These are phyloP conservation scores for Diaporthe citri DNA, from an alignment of 2,329 filamentous ascomycete species.

Conservation along the genomic window DNA sequence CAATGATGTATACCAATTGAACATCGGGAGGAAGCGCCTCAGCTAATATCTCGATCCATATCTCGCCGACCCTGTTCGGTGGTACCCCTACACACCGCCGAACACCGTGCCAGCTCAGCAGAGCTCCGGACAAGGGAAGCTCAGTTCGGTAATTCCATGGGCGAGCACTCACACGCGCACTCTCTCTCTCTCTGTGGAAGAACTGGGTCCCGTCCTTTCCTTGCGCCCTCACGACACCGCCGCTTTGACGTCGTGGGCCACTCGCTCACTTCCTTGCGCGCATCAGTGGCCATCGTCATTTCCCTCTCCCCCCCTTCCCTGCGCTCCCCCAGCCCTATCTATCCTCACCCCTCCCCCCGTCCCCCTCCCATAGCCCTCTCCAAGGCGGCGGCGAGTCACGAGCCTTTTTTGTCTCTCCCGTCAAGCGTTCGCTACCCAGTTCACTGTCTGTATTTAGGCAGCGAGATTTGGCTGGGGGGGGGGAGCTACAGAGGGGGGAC, in stretches of 20 bases:
- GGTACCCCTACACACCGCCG: slow-evolving; percentile 20
- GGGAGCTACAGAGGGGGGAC: neutral
- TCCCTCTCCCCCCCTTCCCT: neutral
- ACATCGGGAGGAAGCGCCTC: slow-evolving; percentile 11
- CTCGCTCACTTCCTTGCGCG: slow-evolving; percentile 23
- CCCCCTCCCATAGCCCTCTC: neutral
- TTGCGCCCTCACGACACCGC: slow-evolving; percentile 26
- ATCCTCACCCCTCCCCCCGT: slow-evolving; percentile 12
- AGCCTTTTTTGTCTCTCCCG: neutral
- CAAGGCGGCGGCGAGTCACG: slow-evolving; percentile 17
- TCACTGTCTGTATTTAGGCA: slow-evolving; percentile 6
- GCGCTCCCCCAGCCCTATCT: neutral
- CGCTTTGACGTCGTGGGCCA: slow-evolving; percentile 29
- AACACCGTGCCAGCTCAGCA: slow-evolving; percentile 28
- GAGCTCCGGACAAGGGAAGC: slow-evolving; percentile 7
- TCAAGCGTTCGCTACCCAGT: neutral
- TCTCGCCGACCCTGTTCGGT: neutral
- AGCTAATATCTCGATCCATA: slow-evolving; percentile 4
- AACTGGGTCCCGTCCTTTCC: slow-evolving; percentile 2
- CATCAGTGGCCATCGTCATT: slow-evolving; percentile 29
- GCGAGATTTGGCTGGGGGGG: slow-evolving; percentile 3
- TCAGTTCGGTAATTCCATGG: slow-evolving; percentile 3
- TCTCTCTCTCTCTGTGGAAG: neutral
- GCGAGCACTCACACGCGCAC: neutral
- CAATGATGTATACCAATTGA: slow-evolving; percentile 15